Percentiles rank a stretch among this genome's conserved stretches.
phyloP scores from a whole-genome alignment of 345 rosid genomes.

The Erysimum cheiranthoides region DNA sequence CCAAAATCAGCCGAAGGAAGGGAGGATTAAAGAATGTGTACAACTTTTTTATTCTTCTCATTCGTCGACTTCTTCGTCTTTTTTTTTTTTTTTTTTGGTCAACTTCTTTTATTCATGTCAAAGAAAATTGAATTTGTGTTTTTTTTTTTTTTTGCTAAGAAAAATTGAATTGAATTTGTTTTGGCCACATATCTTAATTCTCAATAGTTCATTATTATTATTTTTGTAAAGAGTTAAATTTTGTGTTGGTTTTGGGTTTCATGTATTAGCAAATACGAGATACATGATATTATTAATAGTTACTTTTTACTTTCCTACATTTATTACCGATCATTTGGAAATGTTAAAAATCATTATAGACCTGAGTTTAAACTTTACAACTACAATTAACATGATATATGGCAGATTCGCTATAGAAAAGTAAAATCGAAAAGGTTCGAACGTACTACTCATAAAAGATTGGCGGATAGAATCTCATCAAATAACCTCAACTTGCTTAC shows the following conservation, averaged over 20 bases:
- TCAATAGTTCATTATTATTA: too few species aligned
- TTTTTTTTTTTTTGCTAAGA: too few species aligned
- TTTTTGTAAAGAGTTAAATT: too few species aligned
- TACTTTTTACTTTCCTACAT: too few species aligned
- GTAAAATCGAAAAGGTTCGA: neutral
- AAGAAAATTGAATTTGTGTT: too few species aligned
- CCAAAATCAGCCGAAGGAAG: neutral
- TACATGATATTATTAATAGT: neutral
- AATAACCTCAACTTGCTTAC: neutral
- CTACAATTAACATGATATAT: neutral
- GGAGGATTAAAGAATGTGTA: neutral
- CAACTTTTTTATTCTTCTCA: neutral
- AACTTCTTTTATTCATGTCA: neutral
- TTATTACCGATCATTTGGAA: neutral
- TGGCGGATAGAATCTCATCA: neutral
- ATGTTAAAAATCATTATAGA: neutral
- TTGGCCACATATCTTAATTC: too few species aligned
- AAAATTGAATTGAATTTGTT: too few species aligned
- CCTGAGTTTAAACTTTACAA: neutral
- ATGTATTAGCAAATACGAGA: neutral
- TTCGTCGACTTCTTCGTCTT: neutral
- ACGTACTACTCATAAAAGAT: neutral
- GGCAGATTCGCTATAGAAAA: neutral
- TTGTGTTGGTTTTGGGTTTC: neutral
- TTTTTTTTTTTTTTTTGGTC: too few species aligned